phyloP scores from a whole-genome alignment of 352 stramenopile species.

The Pythium plurisporium region DNA sequence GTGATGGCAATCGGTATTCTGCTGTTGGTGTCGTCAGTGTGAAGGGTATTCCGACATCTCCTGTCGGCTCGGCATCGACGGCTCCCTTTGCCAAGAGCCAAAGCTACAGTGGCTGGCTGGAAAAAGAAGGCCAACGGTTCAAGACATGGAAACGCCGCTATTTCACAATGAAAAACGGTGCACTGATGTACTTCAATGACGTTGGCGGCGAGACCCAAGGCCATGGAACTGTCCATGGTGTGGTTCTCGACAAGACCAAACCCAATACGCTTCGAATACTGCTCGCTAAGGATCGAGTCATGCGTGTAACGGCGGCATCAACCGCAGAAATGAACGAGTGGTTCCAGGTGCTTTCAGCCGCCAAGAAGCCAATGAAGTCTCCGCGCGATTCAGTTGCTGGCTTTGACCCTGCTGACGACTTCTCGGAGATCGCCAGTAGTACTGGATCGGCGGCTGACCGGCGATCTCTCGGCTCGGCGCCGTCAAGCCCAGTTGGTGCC shows the following conservation, averaged over 20 bases:
- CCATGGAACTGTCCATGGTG: conserved; percentile 49
- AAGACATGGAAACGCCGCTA: conserved; percentile 78
- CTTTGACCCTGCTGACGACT: conserved; percentile 10
- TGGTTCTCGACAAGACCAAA: conserved; percentile 40
- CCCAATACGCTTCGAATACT: conserved; percentile 45
- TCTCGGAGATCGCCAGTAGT: conserved; percentile 13
- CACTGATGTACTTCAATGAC: conserved; percentile 71
- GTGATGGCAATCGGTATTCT: conserved; percentile 1
- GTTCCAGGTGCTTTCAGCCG: conserved; percentile 33
- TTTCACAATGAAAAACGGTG: conserved; percentile 66
- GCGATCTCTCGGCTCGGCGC: not conserved
- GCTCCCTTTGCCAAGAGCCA: not conserved
- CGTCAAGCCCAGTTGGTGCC: not conserved
- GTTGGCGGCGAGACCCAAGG: conserved; percentile 51
- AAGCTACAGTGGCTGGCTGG: conserved; percentile 57
- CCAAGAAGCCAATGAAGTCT: not conserved
- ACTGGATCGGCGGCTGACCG: conserved; percentile 7
- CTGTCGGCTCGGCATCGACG: not conserved
- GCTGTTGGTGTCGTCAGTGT: conserved; percentile 13
- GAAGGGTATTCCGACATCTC: conserved; percentile 12
- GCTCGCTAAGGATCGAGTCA: conserved; percentile 26
- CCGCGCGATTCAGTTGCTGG: not conserved
- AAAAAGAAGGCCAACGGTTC: conserved; percentile 70
- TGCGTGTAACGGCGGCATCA: conserved; percentile 33
- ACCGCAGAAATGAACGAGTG: conserved; percentile 40